These are phyloP conservation scores for Zopfia rhizophila DNA, from an alignment of 2,329 filamentous ascomycete genomes.

Conservation along the genomic window DNA sequence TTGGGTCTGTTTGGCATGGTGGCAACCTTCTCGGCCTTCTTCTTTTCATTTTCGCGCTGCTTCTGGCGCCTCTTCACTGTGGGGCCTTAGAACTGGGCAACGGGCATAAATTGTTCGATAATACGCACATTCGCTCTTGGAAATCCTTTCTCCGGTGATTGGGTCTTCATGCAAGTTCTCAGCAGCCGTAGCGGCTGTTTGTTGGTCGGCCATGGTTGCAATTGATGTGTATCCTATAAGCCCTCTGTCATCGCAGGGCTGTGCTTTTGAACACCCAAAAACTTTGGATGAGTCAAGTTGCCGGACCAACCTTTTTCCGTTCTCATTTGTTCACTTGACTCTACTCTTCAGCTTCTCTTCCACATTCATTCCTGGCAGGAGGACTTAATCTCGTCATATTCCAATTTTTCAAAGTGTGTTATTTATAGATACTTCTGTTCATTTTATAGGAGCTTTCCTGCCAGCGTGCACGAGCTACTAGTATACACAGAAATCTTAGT, in stretches of 20 bases:
- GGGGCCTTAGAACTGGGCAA: constrained; percentile 71
- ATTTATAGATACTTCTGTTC: no score
- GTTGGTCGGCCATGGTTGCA: constrained; percentile 45
- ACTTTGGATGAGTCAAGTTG: no score
- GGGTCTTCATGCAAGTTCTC: constrained; percentile 85
- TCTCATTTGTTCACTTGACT: no score
- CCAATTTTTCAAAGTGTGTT: no score
- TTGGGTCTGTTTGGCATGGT: constrained; percentile 69
- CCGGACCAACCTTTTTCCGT: no score
- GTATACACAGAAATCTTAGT: no score
- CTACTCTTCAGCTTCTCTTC: no score
- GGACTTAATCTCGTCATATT: no score
- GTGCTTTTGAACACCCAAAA: no score
- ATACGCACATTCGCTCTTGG: constrained; percentile 59
- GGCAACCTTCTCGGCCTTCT: constrained; percentile 89
- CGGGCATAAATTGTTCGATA: not conserved
- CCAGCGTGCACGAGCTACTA: no score
- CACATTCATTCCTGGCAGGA: no score
- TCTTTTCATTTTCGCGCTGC: constrained; percentile 84
- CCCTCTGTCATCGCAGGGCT: not conserved
- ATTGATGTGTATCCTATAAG: constrained; percentile 18
- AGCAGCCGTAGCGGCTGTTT: constrained; percentile 42
- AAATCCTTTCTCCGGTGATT: constrained; percentile 85
- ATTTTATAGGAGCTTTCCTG: no score
- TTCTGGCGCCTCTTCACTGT: constrained; percentile 97